phyloP scores from a whole-genome alignment of 2,329 filamentous ascomycete species.

The Claviceps sp. region DNA sequence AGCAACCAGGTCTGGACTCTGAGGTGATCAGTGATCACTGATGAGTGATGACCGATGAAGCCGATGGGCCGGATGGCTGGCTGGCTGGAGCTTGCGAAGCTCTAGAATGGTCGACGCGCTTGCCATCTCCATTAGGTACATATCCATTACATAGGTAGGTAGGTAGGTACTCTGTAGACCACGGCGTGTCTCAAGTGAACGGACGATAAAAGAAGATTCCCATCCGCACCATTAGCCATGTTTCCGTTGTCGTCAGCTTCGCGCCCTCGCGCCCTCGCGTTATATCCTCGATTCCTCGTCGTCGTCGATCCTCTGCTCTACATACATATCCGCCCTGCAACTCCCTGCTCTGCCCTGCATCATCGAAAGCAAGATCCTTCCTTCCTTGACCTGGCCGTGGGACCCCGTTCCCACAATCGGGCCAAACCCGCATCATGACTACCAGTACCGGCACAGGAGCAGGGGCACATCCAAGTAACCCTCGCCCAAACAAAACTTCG shows the following conservation, averaged over 20 bases:
- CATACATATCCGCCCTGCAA: background rate
- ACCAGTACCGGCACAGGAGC: slow-evolving; percentile 1
- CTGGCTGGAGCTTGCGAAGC: slow-evolving; percentile 3
- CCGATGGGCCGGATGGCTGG: background rate
- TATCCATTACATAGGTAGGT: too few species aligned
- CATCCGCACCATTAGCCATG: slow-evolving; percentile 3
- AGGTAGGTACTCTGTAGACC: slow-evolving; percentile 8
- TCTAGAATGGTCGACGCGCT: slow-evolving; percentile 5
- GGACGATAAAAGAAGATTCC: slow-evolving; percentile 5
- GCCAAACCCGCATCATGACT: background rate
- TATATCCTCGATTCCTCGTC: background rate
- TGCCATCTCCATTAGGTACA: background rate
- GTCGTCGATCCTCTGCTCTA: background rate
- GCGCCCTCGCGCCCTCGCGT: background rate
- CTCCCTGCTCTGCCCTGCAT: background rate
- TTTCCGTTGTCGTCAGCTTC: background rate
- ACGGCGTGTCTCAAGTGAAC: slow-evolving; percentile 9
- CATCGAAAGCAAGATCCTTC: background rate
- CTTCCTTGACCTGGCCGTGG: background rate
- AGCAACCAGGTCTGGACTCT: too few species aligned
- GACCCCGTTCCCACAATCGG: background rate
- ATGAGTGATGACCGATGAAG: background rate
- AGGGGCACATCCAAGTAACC: background rate
- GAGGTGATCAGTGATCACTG: too few species aligned
- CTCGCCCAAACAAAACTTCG: background rate